phyloP scores from a whole-genome alignment of 2,329 filamentous ascomycete species.

The Aspergillus texensis region DNA sequence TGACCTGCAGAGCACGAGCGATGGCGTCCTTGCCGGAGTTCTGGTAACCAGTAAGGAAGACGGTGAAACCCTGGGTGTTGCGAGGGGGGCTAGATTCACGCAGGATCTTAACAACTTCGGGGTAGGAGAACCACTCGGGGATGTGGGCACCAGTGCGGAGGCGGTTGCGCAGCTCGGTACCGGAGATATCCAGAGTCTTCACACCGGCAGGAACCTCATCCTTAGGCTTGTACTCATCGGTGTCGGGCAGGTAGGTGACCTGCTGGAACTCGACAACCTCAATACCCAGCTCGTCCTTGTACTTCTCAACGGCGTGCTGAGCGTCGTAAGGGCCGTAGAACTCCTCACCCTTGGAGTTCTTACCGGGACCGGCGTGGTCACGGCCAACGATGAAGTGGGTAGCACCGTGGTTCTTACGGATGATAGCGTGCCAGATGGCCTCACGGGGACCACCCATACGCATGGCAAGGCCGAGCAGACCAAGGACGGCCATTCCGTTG shows the following conservation, averaged over 20 bases:
- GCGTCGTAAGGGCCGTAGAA: conserved; percentile 99
- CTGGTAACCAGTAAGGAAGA: conserved; percentile 96
- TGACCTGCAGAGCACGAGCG: conserved; percentile 92
- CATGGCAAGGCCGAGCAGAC: conserved; percentile 94
- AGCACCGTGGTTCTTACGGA: conserved; percentile 98
- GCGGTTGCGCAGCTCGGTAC: conserved; percentile 87
- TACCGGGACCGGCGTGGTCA: conserved; percentile 96
- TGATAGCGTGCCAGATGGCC: conserved; percentile 99
- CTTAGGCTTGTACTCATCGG: conserved; percentile 92
- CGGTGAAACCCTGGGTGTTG: conserved; percentile 90
- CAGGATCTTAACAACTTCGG: conserved; percentile 94
- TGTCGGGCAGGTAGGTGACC: conserved; percentile 98
- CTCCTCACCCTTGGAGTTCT: conserved; percentile 95
- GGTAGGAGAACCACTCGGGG: conserved; percentile 99
- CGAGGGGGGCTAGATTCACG: conserved; percentile 94
- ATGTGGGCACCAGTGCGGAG: conserved; percentile 92
- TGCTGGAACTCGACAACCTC: conserved; percentile 99
- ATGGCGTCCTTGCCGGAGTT: conserved; percentile 98
- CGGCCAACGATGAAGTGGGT: conserved; percentile 99
- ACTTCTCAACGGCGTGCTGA: conserved; percentile 94
- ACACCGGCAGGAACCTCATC: conserved; percentile 83
- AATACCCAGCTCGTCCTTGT: conserved; percentile 94
- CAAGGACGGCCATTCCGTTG: conserved; percentile 97
- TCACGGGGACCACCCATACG: conserved; percentile 98
- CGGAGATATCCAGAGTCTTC: conserved; percentile 85